Evolutionary conservation across 2,329 filamentous ascomycete species (phyloP), one percentile per base, ranked within the genome.

Genomic region (Xylariaceae sp.): DNA sequence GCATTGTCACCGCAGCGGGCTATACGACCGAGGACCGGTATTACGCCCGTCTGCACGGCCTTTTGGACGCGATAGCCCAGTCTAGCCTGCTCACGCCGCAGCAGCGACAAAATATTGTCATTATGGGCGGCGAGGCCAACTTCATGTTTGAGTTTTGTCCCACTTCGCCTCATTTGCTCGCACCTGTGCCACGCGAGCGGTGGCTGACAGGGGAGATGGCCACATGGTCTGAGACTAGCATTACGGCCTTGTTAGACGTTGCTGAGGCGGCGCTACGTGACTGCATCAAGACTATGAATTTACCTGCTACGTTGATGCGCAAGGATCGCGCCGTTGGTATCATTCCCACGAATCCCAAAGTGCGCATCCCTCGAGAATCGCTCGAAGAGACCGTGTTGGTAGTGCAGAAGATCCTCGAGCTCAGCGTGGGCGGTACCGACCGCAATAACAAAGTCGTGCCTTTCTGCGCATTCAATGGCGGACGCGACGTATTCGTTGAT

Each of bases 391-490:
- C 92, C 0, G 94, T 99, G 0, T 77, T 99, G 11, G 90, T 95
- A 1, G 89, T 94, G 15, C 92, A 97, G 69, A 92, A 95, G 67
- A 90, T 90, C 43, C 78, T 99, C 5, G 92, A 97, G 69, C 81
- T 91, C 60, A 89, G 85, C 38, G 73, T 80, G 1, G 86, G 86
- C 30, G 87, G 58, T 45, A 38, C 50, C 59, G 58, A 60, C 47
- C 58, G 54, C 52, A 54, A 55, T 46, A 63, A 59, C 55, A 54
- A 57, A 18, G 61, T 52, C 19, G 73, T 99, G 31, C 94, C 94
- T 0, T 99, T 97, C 65, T 99, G 94, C 66, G 94, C 94, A 18
- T 99, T 99, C 75, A 99, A 99, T 68, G 94, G 92, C 47, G 94
- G 94, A 11, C 92, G 94, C 54, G 94, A 99, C 67, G 90, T 97